Percentiles rank a stretch among this genome's conserved stretches.
phyloP scores from a whole-genome alignment of 1,284 basidiomycete species.

The Vanrija sp. region DNA sequence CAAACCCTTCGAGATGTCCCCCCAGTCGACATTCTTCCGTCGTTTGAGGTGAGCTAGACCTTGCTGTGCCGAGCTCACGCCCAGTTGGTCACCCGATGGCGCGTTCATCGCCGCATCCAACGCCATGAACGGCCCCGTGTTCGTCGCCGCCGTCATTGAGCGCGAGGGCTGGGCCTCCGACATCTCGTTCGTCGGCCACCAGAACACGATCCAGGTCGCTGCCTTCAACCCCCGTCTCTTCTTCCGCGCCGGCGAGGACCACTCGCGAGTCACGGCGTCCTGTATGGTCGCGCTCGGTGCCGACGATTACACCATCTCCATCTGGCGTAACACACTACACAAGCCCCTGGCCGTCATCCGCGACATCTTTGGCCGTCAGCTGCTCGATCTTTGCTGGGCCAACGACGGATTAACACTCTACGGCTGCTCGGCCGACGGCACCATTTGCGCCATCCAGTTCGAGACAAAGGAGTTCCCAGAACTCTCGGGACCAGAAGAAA shows the following conservation, averaged over 20 bases:
- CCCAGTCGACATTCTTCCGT: constrained; percentile 91
- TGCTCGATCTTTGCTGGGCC: constrained; percentile 95
- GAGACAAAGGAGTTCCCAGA: constrained; percentile 75
- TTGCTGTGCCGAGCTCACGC: constrained; percentile 2
- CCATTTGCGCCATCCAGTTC: constrained; percentile 82
- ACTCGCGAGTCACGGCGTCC: constrained; percentile 33
- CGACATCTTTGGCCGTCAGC: constrained; percentile 89
- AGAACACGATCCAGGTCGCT: constrained; percentile 95
- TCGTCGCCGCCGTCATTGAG: constrained; percentile 92
- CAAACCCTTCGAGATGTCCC: constrained; percentile 89
- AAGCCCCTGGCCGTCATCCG: constrained; percentile 86
- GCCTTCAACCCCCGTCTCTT: constrained; percentile 93
- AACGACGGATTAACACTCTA: constrained; percentile 88
- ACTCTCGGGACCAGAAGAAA: constrained; percentile 68
- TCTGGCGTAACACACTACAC: constrained; percentile 89
- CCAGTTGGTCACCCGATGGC: constrained; percentile 98
- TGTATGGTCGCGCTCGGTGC: constrained; percentile 80
- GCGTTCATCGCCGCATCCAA: constrained; percentile 95
- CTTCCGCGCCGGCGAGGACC: constrained; percentile 58
- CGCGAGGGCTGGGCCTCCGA: constrained; percentile 81
- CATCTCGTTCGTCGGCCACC: constrained; percentile 92
- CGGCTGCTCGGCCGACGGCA: constrained; percentile 93
- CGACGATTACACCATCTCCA: constrained; percentile 72
- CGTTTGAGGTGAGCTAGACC: constrained; percentile 66
- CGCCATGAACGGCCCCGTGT: constrained; percentile 95